Percentiles rank a stretch among this genome's conserved stretches.
phyloP scores from a whole-genome alignment of 2,329 filamentous ascomycete species.

The Alternaria longipes region DNA sequence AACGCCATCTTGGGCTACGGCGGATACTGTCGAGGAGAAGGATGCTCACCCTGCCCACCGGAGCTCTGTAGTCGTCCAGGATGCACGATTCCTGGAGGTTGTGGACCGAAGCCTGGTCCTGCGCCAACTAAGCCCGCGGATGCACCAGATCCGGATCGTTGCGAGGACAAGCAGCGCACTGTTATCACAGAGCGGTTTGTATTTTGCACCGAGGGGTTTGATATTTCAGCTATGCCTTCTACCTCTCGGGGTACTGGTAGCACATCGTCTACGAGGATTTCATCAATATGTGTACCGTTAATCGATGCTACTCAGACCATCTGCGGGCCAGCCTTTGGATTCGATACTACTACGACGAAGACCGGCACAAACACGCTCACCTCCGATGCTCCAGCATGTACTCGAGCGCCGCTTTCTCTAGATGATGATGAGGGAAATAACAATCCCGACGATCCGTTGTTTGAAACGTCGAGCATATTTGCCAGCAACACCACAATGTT shows the following conservation, averaged over 20 bases:
- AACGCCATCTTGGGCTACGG: conserved; percentile 26
- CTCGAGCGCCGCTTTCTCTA: conserved; percentile 31
- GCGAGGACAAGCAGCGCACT: conserved; percentile 31
- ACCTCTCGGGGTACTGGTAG: background rate
- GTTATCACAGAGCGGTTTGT: conserved; percentile 35
- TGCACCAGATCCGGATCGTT: conserved; percentile 21
- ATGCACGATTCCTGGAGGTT: conserved; percentile 24
- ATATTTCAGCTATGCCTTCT: conserved; percentile 21
- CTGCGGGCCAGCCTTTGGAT: conserved; percentile 22
- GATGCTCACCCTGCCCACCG: conserved; percentile 29
- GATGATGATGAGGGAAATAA: conserved; percentile 45
- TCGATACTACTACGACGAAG: conserved; percentile 22
- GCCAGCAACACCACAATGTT: conserved; percentile 14
- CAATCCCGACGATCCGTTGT: conserved; percentile 17
- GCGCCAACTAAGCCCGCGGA: conserved; percentile 19
- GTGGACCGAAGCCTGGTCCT: conserved; percentile 33
- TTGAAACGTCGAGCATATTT: conserved; percentile 7
- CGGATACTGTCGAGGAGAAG: conserved; percentile 27
- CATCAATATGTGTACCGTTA: conserved; percentile 27
- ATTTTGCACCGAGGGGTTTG: conserved; percentile 26
- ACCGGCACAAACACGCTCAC: conserved; percentile 16
- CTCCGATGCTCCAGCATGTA: conserved; percentile 29
- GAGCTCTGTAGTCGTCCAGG: conserved; percentile 26
- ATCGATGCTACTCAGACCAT: conserved; percentile 26
- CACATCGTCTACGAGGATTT: conserved; percentile 24